Base-by-base conservation (phyloP, 2,329 filamentous ascomycete species). In the Sporothrix dimorphospora region DNA sequence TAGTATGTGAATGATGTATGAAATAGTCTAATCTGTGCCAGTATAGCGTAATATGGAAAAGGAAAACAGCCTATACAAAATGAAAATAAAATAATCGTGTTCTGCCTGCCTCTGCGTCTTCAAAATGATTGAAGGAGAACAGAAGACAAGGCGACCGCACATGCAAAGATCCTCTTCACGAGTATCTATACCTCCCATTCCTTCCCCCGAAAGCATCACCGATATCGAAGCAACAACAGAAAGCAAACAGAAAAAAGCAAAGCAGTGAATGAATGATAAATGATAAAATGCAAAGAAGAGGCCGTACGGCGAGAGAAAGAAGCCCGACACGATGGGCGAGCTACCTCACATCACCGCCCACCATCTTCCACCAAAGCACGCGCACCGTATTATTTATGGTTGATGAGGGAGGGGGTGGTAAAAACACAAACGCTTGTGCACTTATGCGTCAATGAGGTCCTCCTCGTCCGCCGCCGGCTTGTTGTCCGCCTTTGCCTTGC, bases 401-500 rank as follows among this genome's bases (percentile, higher is more conserved):
- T 47, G 40, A n/a, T 49, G 7, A 19, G 45, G 24, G 6, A 12
- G 24, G 14, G 27, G 40, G 21, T 24, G 21, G 38, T 16, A 30
- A n/a, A 66, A 4, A 21, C 61, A 65, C 40, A 14, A 12, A 14
- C 38, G 16, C 42, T 12, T 11, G 30, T 30, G 24, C 59, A 21
- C 34, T 76, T 76, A 81, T 72, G 80, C 79, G 71, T 81, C 80
- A 59, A 81, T 81, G 71, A 81, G 75, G 75, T 80, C 81, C 76
- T 80, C 80, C 77, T 80, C 79, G 72, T 80, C 79, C 75, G 78
- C 79, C 68, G 78, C 75, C 34, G 75, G 76, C 63, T 77, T 77
- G 73, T 55, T 75, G 76, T 83, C 81, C 73, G 85, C 85, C 82
- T 89, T 87, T 75, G 83, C 85, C 84, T 91, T 91, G 74, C 84